Conservation (phyloP, 768 basidiomycete genomes). For the Lactarius quietus region DNA sequence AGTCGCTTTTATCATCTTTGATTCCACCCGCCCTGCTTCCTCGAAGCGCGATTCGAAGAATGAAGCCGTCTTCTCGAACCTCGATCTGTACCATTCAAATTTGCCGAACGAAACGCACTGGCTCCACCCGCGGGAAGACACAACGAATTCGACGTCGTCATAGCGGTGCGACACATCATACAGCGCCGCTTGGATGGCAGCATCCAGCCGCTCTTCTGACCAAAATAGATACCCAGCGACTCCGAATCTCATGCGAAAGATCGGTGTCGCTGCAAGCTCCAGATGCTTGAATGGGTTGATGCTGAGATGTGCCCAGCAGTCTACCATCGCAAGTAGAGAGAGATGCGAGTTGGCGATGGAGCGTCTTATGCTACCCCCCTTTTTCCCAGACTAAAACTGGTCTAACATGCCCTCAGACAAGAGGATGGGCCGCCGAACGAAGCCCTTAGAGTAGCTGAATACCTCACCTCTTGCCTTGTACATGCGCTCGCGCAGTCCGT, state of each 20-base stretch:
- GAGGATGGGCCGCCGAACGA: slow-evolving; percentile 62
- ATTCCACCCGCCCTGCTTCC: slow-evolving; percentile 76
- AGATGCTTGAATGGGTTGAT: slow-evolving; percentile 92
- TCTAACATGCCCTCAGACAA: too few relatives aligned
- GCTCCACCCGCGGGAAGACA: too few relatives aligned
- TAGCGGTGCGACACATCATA: too few relatives aligned
- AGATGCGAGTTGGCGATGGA: slow-evolving; percentile 83
- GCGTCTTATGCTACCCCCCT: slow-evolving; percentile 24
- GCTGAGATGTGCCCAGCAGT: slow-evolving; percentile 87
- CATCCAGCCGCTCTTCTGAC: slow-evolving; percentile 54
- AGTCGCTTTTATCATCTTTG: slow-evolving; percentile 90
- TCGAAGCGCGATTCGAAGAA: slow-evolving; percentile 90
- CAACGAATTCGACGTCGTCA: too few relatives aligned
- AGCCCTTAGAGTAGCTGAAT: slow-evolving; percentile 48
- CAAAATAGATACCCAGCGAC: slow-evolving; percentile 95
- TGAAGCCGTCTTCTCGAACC: slow-evolving; percentile 73
- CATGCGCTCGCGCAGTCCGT: slow-evolving; percentile 63
- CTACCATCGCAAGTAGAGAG: slow-evolving; percentile 94
- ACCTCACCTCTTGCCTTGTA: slow-evolving; percentile 72
- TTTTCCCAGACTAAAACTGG: slow-evolving; percentile 78
- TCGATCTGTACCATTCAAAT: too few relatives aligned
- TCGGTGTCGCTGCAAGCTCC: slow-evolving; percentile 88
- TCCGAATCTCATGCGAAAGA: slow-evolving; percentile 95
- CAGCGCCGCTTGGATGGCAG: too few relatives aligned
- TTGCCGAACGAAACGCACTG: too few relatives aligned